A percentile compares a stretch with the other conserved stretches of the same genome.
Conservation (phyloP, 139 green algal genomes). For the Tetradesmus lagerheimii region DNA sequence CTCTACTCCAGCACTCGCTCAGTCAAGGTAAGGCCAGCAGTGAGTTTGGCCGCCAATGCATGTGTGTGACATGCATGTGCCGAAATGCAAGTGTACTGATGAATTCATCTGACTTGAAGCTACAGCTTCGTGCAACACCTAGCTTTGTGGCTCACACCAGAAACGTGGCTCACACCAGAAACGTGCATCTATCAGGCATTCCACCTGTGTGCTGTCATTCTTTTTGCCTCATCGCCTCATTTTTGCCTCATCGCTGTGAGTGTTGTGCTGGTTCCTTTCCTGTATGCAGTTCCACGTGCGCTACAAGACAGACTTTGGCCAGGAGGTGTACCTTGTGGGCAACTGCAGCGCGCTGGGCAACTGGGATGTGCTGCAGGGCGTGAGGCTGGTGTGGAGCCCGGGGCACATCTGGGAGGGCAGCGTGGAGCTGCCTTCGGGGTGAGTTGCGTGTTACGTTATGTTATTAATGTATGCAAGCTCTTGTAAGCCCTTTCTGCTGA, state of each 20-base stretch:
- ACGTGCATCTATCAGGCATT: background rate
- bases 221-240: background rate
- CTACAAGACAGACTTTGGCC: slow-evolving; percentile 47
- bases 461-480: no score
- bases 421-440: slow-evolving; percentile 23
- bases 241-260: background rate
- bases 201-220: background rate
- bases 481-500: no score
- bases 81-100: background rate
- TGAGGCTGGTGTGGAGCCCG: slow-evolving; percentile 15
- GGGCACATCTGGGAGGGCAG: slow-evolving; percentile 42
- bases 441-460: no score
- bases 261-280: no score
- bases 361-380: slow-evolving; percentile 46
- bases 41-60: background rate
- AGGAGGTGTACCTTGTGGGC: slow-evolving; percentile 45
- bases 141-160: no score
- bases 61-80: background rate
- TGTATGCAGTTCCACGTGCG: slow-evolving; percentile 46
- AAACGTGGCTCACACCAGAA: no score
- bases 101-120: background rate
- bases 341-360: slow-evolving; percentile 33
- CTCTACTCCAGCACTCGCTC: slow-evolving; percentile 13
- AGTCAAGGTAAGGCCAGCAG: slow-evolving; percentile 24
- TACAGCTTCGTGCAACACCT: background rate